These are phyloP conservation scores for Fusarium sacchari DNA, from an alignment of 2,329 filamentous ascomycete species.

Conservation along the genomic window DNA sequence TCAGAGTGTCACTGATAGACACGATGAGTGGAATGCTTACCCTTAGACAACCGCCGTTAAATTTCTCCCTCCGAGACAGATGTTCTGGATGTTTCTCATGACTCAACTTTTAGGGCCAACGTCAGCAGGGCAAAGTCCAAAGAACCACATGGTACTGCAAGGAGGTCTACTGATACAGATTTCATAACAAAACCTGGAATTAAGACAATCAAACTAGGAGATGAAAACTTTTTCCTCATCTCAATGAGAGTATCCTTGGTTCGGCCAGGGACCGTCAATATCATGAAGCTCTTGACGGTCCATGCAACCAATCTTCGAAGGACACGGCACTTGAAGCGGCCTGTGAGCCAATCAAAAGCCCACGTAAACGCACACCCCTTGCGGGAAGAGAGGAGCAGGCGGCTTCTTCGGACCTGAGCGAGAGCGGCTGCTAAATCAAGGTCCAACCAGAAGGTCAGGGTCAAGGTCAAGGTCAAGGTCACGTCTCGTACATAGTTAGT, in stretches of 20 bases:
- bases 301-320: conserved; percentile 33
- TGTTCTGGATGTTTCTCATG: conserved; percentile 25
- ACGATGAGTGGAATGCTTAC: neutral
- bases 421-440: conserved; percentile 34
- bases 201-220: neutral
- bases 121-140: conserved; percentile 30
- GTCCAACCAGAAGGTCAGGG: conserved; percentile 6
- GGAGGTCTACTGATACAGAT: neutral
- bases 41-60: conserved; percentile 5
- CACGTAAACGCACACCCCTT: conserved; percentile 26
- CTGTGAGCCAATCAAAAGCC: conserved; percentile 34
- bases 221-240: conserved; percentile 16
- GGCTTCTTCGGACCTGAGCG: conserved; percentile 36
- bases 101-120: conserved; percentile 17
- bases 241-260: conserved; percentile 8
- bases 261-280: conserved; percentile 5
- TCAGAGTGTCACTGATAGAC: conserved; percentile 23
- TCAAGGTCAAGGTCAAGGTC: conserved; percentile 5
- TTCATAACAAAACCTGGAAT: conserved; percentile 15
- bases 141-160: conserved; percentile 15
- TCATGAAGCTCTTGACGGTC: conserved; percentile 22
- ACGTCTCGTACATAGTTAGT: conserved; percentile 13
- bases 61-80: conserved; percentile 15
- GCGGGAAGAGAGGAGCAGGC: conserved; percentile 21
- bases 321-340: conserved; percentile 37